Conservation (phyloP, 495 filamentous ascomycete species). For the Tuber calosporum region DNA sequence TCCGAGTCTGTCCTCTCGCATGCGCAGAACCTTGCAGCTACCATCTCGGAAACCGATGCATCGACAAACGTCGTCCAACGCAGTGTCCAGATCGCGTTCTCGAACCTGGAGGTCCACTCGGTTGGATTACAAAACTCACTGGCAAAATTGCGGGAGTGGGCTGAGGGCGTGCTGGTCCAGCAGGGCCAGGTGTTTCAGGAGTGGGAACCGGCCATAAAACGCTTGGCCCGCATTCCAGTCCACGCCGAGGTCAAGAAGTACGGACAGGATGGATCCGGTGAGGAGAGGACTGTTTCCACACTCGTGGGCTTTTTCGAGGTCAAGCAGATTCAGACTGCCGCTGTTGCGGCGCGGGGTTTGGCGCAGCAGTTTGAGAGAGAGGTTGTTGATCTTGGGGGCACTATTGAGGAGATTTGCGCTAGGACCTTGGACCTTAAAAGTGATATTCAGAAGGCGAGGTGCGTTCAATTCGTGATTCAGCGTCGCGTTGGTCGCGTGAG, state of each 20-base stretch:
- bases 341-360: constrained; percentile 46
- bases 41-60: constrained; percentile 50
- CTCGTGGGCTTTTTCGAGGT: constrained; percentile 58
- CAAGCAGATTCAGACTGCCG: constrained; percentile 53
- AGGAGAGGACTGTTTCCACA: constrained; percentile 43
- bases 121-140: constrained; percentile 55
- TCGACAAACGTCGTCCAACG: constrained; percentile 55
- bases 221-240: constrained; percentile 53
- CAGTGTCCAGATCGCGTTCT: constrained; percentile 58
- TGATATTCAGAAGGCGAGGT: constrained; percentile 43
- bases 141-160: constrained; percentile 56
- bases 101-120: constrained; percentile 62
- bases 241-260: constrained; percentile 51
- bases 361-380: constrained; percentile 52
- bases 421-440: constrained; percentile 51
- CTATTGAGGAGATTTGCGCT: constrained; percentile 50
- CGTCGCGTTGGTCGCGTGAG: not conserved
- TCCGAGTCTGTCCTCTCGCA: constrained; percentile 36
- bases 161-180: constrained; percentile 53
- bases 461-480: not conserved
- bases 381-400: constrained; percentile 49
- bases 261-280: constrained; percentile 46
- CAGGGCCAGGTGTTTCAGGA: constrained; percentile 52
- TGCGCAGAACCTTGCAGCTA: constrained; percentile 26
- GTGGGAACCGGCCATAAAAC: constrained; percentile 53